Percentiles rank a stretch among this genome's conserved stretches.
Evolutionary conservation across 2,329 filamentous ascomycete genomes (phyloP).

Genomic region (Ophiostoma sp.): DNA sequence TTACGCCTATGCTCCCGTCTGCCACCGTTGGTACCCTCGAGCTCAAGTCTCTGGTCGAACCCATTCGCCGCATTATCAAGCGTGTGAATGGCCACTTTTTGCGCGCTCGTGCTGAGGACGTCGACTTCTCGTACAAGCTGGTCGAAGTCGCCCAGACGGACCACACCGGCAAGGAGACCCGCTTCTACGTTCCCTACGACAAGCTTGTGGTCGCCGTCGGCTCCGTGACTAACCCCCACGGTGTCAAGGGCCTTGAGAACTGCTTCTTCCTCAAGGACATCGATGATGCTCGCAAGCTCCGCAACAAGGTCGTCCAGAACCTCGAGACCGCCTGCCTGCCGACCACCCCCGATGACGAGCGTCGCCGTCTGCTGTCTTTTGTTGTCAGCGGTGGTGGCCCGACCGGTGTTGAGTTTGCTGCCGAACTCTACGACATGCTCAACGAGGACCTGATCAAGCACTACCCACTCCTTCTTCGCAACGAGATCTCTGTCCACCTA

Average conservation of each 20-base stretch:
- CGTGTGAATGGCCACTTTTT: slow-evolving; percentile 85
- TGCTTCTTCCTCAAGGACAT: slow-evolving; percentile 96
- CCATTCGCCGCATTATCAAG: slow-evolving; percentile 79
- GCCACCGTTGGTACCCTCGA: slow-evolving; percentile 96
- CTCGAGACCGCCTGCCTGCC: slow-evolving; percentile 90
- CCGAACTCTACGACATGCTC: slow-evolving; percentile 91
- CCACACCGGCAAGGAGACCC: slow-evolving; percentile 66
- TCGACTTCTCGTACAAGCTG: slow-evolving; percentile 88
- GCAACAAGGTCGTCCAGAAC: slow-evolving; percentile 85
- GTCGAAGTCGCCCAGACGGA: slow-evolving; percentile 81
- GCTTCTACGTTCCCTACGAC: slow-evolving; percentile 96
- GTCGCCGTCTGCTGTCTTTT: slow-evolving; percentile 84
- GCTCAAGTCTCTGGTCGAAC: slow-evolving; percentile 86
- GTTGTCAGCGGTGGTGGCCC: slow-evolving; percentile 95
- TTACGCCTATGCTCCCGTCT: slow-evolving; percentile 96
- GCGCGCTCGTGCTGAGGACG: slow-evolving; percentile 80
- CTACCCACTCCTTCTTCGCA: slow-evolving; percentile 88
- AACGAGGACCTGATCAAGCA: slow-evolving; percentile 86
- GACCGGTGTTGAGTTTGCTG: slow-evolving; percentile 96
- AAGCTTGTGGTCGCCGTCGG: slow-evolving; percentile 93
- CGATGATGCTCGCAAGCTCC: slow-evolving; percentile 83
- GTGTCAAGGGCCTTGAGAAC: slow-evolving; percentile 90
- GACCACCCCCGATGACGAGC: slow-evolving; percentile 84
- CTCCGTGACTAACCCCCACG: slow-evolving; percentile 90
- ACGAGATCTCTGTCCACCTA: slow-evolving; percentile 95